These are phyloP conservation scores for Termitomyces sp. DNA, from an alignment of 768 basidiomycete genomes.

Conservation along the genomic window DNA sequence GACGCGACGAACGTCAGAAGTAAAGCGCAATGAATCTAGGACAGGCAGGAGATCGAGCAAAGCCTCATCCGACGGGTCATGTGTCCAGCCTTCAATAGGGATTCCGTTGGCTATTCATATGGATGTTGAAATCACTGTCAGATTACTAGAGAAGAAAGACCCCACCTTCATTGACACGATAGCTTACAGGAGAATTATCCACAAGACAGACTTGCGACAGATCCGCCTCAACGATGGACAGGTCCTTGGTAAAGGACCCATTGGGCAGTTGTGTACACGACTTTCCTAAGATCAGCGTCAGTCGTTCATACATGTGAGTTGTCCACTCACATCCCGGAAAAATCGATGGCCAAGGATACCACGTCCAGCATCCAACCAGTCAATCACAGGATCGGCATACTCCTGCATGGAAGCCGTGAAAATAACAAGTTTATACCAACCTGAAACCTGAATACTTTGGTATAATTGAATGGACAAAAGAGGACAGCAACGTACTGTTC, in stretches of 20 bases:
- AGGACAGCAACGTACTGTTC: conserved; percentile 55
- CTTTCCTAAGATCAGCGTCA: conserved; percentile 31
- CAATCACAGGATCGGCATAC: conserved; percentile 99
- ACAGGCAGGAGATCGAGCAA: conserved; percentile 93
- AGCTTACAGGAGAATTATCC: conserved; percentile 94
- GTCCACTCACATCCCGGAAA: conserved; percentile 80
- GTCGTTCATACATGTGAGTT: background rate
- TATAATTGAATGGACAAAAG: background rate
- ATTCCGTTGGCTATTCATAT: conserved; percentile 82
- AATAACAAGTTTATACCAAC: conserved; percentile 98
- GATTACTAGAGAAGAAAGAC: conserved; percentile 4
- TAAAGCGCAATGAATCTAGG: conserved; percentile 93
- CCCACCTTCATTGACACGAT: conserved; percentile 89
- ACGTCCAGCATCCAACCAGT: conserved; percentile 95
- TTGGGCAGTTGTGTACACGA: conserved; percentile 90
- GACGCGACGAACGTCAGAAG: conserved; percentile 89
- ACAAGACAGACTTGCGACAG: conserved; percentile 91
- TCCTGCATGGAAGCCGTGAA: conserved; percentile 99
- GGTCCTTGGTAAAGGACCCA: conserved; percentile 93
- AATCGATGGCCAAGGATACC: conserved; percentile 85
- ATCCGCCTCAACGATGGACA: conserved; percentile 83
- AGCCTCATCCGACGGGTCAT: conserved; percentile 95
- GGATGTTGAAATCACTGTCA: background rate
- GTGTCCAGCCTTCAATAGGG: conserved; percentile 99
- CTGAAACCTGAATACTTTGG: conserved; percentile 66